Percentiles rank a stretch among this genome's conserved stretches.
phyloP scores from a whole-genome alignment of 2,329 filamentous ascomycete genomes.

The Cryphonectria carpinicola region DNA sequence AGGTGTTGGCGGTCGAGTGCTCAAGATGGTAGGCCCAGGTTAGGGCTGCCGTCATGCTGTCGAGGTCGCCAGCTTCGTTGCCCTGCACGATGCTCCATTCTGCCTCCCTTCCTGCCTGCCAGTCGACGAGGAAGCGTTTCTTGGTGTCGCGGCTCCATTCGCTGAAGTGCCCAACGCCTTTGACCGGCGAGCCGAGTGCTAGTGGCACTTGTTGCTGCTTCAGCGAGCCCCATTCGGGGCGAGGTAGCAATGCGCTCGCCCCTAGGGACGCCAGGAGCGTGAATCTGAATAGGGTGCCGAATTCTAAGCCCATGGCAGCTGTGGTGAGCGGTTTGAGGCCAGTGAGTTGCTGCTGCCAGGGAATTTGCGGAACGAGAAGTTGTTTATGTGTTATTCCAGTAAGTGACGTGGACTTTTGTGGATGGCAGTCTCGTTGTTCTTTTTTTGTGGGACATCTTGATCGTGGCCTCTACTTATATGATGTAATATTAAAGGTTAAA shows the following conservation, averaged over 20 bases:
- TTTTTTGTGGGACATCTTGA: neutral
- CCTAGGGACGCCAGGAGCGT: neutral
- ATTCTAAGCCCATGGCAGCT: neutral
- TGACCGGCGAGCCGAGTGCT: constrained; percentile 15
- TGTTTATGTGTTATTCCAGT: neutral
- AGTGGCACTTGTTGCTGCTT: constrained; percentile 2
- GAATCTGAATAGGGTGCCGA: neutral
- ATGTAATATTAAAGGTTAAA: neutral
- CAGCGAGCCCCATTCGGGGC: neutral
- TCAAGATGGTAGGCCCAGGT: constrained; percentile 53
- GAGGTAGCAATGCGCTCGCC: neutral
- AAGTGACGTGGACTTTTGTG: neutral
- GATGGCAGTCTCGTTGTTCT: neutral
- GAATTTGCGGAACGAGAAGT: neutral
- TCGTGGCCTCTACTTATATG: neutral
- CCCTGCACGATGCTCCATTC: constrained; percentile 52
- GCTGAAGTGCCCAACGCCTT: constrained; percentile 51
- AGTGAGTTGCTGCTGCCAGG: neutral
- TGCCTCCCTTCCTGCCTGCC: constrained; percentile 45
- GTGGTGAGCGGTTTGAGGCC: neutral
- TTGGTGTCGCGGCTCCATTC: constrained; percentile 52
- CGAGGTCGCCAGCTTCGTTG: constrained; percentile 50
- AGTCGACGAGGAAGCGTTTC: constrained; percentile 50
- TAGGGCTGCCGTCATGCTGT: constrained; percentile 48
- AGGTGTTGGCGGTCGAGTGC: constrained; percentile 47